Conservation (phyloP, 345 rosid species). For the Brassica cretica region DNA sequence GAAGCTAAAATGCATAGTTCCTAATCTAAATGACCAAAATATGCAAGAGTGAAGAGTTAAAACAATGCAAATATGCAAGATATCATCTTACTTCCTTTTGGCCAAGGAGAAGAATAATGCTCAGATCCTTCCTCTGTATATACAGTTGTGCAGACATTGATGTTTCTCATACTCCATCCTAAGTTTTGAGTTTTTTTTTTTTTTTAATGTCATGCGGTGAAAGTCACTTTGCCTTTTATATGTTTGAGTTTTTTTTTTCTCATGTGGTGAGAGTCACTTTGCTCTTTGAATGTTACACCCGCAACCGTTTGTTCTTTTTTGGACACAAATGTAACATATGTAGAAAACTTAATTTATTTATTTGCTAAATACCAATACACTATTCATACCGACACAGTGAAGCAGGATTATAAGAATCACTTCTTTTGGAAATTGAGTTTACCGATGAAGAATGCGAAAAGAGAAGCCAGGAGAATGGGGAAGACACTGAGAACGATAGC, state of each 20-base stretch:
- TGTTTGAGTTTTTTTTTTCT: too few relatives aligned
- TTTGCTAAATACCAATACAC: not conserved
- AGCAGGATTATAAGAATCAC: too few relatives aligned
- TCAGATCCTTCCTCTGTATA: not conserved
- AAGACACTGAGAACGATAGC: conserved; percentile 15
- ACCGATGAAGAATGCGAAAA: conserved; percentile 29
- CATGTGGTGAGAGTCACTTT: not conserved
- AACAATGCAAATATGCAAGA: too few relatives aligned
- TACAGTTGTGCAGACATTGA: not conserved
- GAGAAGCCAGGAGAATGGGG: conserved; percentile 29
- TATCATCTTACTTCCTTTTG: too few relatives aligned
- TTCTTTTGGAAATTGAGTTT: conserved; percentile 35
- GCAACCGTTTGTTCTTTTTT: not conserved
- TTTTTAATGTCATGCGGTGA: too few relatives aligned
- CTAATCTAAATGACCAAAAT: too few relatives aligned
- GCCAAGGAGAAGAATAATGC: too few relatives aligned
- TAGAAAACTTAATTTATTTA: not conserved
- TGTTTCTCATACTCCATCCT: not conserved
- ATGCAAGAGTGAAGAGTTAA: too few relatives aligned
- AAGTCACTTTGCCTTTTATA: too few relatives aligned
- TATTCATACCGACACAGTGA: too few relatives aligned
- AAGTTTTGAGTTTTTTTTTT: not conserved
- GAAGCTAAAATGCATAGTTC: too few relatives aligned
- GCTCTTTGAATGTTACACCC: not conserved
- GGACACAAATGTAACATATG: not conserved